Conservation (phyloP, 2,329 filamentous ascomycete genomes). For the Aspergillus brunneoviolaceus region DNA sequence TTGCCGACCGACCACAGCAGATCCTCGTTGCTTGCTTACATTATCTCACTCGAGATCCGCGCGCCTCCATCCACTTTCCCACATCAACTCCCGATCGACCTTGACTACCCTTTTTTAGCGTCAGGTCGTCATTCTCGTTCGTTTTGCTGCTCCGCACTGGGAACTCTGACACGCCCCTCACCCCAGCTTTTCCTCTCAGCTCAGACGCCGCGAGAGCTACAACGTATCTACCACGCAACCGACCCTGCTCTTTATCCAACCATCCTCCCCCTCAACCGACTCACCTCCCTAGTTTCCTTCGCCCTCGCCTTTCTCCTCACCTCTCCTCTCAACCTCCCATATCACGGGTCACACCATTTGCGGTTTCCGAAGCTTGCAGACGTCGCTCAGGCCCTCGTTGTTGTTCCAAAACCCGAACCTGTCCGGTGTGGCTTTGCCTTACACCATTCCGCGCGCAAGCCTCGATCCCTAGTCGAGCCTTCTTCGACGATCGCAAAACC, state of each 20-base stretch:
- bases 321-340: constrained; percentile 17
- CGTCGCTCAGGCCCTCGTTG: constrained; percentile 19
- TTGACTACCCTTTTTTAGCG: constrained; percentile 26
- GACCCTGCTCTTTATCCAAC: constrained; percentile 9
- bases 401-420: constrained; percentile 17
- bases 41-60: constrained; percentile 26
- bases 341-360: constrained; percentile 21
- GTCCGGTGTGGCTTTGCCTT: constrained; percentile 12
- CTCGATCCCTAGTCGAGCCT: constrained; percentile 21
- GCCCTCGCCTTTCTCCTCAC: constrained; percentile 3
- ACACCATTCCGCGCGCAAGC: constrained; percentile 15
- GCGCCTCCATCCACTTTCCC: constrained; percentile 23
- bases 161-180: constrained; percentile 25
- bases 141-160: constrained; percentile 25
- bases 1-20: constrained; percentile 1
- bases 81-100: constrained; percentile 26
- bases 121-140: constrained; percentile 26
- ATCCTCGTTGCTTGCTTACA: constrained; percentile 24
- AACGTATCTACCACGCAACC: constrained; percentile 5
- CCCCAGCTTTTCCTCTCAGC: constrained; percentile 12
- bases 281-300: constrained; percentile 15
- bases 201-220: not conserved
- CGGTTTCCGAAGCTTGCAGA: constrained; percentile 22
- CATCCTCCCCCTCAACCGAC: constrained; percentile 6
- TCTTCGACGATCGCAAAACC: constrained; percentile 13